A percentile compares a stretch with the other conserved stretches of the same genome.
Conservation (phyloP, 1,284 basidiomycete genomes). For the Melanopsichium pennsylvanicum region DNA sequence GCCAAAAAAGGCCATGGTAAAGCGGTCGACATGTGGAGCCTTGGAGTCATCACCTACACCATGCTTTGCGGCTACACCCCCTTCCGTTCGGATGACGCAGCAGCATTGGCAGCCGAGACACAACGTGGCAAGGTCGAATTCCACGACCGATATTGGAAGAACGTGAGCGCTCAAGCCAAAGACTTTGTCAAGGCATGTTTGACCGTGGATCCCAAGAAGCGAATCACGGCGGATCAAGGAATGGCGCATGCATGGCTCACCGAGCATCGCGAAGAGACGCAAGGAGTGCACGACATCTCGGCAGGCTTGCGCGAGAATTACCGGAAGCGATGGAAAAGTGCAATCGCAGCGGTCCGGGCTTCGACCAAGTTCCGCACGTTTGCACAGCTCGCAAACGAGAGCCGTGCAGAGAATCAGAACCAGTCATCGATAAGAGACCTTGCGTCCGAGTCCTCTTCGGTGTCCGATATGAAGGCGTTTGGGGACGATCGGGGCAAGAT, state of each 20-base stretch:
- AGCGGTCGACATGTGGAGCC: conserved; percentile 91
- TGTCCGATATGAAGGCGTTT: too few species aligned
- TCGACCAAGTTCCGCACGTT: conserved; percentile 60
- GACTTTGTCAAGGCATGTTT: conserved; percentile 81
- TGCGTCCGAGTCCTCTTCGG: too few species aligned
- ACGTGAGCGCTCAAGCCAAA: conserved; percentile 80
- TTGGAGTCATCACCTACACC: conserved; percentile 87
- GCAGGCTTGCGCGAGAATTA: conserved; percentile 65
- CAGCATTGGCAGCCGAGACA: conserved; percentile 81
- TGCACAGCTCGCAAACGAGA: conserved; percentile 42
- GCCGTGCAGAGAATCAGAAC: conserved; percentile 12
- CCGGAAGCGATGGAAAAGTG: conserved; percentile 61
- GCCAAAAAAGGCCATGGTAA: conserved; percentile 84
- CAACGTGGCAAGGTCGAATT: conserved; percentile 84
- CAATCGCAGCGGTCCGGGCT: conserved; percentile 63
- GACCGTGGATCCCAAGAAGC: conserved; percentile 75
- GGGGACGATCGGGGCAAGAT: conserved; percentile 21
- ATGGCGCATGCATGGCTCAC: conserved; percentile 70
- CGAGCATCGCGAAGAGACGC: conserved; percentile 36
- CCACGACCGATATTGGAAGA: conserved; percentile 86
- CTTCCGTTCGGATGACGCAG: conserved; percentile 83
- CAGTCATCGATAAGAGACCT: too few species aligned
- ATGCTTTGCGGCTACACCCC: conserved; percentile 70
- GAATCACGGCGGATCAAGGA: conserved; percentile 80
- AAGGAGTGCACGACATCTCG: conserved; percentile 55